Percentiles rank a stretch among this genome's conserved stretches.
These are phyloP conservation scores for Platanus orientalis DNA, from an alignment of 164 flowering plant species.

Conservation along the genomic window DNA sequence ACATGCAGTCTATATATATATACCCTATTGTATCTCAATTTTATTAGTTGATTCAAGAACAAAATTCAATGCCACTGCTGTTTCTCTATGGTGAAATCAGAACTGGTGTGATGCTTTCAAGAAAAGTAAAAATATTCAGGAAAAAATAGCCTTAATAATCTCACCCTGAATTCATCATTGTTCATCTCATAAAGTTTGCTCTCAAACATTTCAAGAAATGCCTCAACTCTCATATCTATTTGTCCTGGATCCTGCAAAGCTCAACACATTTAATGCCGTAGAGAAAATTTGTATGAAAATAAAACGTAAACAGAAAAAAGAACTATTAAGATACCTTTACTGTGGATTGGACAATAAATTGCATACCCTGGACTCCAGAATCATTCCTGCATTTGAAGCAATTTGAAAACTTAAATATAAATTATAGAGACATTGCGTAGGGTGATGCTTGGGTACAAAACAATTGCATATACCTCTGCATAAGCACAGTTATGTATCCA, in stretches of 20 bases:
- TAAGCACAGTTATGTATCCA: conserved; percentile 80
- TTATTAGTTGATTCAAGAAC: no score
- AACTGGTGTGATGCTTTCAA: no score
- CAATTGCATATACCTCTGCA: conserved; percentile 48
- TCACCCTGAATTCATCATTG: conserved; percentile 75
- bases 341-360: conserved; percentile 80
- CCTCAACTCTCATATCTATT: conserved; percentile 71
- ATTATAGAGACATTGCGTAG: not conserved
- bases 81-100: no score
- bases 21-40: no score
- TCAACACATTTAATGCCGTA: conserved; percentile 4
- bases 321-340: conserved; percentile 50
- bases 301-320: not conserved
- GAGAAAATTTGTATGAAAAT: not conserved
- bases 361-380: conserved; percentile 75
- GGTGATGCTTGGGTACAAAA: not conserved
- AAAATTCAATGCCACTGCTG: no score
- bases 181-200: conserved; percentile 67
- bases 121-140: no score
- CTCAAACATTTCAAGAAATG: conserved; percentile 76
- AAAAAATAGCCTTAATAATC: conserved; percentile 4
- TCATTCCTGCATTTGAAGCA: conserved; percentile 48
- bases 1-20: no score
- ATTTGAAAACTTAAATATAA: not conserved
- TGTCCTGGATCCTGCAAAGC: conserved; percentile 66